Base-by-base conservation (phyloP, 345 rosid species). In the Acer saccharum region DNA sequence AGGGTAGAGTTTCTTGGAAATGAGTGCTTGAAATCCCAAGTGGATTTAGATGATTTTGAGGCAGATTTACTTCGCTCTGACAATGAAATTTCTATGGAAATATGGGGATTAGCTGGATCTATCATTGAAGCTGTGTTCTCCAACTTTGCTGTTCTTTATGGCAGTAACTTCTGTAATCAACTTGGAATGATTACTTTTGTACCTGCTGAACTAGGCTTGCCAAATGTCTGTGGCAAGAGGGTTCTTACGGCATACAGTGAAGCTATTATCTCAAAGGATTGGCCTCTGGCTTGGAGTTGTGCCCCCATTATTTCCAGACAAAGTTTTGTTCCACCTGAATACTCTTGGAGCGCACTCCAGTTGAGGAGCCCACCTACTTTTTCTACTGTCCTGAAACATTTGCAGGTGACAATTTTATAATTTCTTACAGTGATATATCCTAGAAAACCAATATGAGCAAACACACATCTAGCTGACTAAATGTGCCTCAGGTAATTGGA, bases 281-380 rank as follows among this genome's bases (percentile, higher is more conserved):
- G 98, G 97, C 97, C 98, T 84, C 86, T 94, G 75, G 93, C 94
- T 79, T 94, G 98, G 98, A 94, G 94, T 77, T 88, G 86, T 72
- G 84, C 88, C 82, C 97, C 98, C 71, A 91, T 91, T 82, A 85
- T 94, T 80, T 81, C 94, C 74, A 89, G 81, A 83, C 94, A 91
- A 81, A 91, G 79, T 85, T 82, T 88, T 81, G 75, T 93, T 83
- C 98, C 97, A 65, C 97, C 98, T 35, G 97, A 91, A 67, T 93
- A 84, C 84, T 88, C 98, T 11, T 94, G 97, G 97, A 90, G 89
- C 68, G 88, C 92, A 78, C 85, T 94, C 76, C 83, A 88, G 81
- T 85, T 94, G 54, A 91, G 89, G 81, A 93, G 98, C 83, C 98
- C 98, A 75, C 98, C 97, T 1, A 71, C 88, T 55, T 94, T 94